Evolutionary conservation across 139 green algal genomes (phyloP).

Genomic region (Coccomyxa sp.): DNA sequence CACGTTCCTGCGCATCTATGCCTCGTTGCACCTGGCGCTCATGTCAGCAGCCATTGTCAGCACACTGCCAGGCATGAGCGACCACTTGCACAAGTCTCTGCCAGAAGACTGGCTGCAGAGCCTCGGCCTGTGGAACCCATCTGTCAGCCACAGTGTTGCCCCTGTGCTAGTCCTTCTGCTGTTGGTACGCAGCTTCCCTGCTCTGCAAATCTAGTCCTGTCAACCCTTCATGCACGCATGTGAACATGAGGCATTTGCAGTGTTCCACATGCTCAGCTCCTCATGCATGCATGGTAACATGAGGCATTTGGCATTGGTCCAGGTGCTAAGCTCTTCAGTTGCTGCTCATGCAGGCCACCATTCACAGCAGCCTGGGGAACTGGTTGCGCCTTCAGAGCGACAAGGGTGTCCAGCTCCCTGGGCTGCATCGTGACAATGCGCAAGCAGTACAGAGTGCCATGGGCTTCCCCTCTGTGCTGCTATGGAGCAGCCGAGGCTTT

Average conservation of each 20-base stretch:
- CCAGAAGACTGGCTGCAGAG: neutral
- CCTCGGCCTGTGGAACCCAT: conserved; percentile 23
- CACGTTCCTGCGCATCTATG: conserved; percentile 19
- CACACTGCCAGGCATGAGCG: conserved; percentile 7
- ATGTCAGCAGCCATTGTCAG: conserved; percentile 19
- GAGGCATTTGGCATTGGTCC: neutral
- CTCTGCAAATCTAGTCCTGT: neutral
- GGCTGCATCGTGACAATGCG: too few relatives aligned
- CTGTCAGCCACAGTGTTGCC: conserved; percentile 13
- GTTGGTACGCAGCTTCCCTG: conserved; percentile 18
- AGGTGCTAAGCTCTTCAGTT: neutral
- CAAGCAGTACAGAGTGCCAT: neutral
- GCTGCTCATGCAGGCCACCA: conserved; percentile 13
- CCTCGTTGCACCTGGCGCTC: conserved; percentile 20
- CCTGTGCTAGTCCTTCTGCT: conserved; percentile 27
- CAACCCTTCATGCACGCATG: neutral
- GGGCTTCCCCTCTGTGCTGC: neutral
- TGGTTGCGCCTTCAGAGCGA: conserved; percentile 6
- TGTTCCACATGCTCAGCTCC: neutral
- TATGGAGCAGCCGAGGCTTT: neutral
- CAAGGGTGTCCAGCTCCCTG: neutral
- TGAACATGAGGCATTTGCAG: neutral
- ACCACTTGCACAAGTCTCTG: conserved; percentile 6
- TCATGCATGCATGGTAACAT: neutral
- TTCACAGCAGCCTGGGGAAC: conserved; percentile 11